Percentiles rank a stretch among this genome's conserved stretches.
phyloP scores from a whole-genome alignment of 495 filamentous ascomycete genomes.

The Neurospora discreta region DNA sequence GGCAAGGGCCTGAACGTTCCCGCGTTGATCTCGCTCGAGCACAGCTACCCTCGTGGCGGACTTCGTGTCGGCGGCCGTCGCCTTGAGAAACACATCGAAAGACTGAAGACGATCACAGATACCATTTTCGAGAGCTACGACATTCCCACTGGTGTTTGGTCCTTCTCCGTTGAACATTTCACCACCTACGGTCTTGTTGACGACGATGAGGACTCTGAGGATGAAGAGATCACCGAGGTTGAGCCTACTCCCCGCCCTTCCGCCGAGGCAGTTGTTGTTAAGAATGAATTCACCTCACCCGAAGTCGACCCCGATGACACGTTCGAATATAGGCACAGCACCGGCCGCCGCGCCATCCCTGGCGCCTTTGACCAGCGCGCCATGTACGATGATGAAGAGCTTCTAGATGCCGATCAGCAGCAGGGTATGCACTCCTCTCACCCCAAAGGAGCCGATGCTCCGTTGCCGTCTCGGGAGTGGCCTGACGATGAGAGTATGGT shows the following conservation, averaged over 20 bases:
- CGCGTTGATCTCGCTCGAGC: slow-evolving; percentile 69
- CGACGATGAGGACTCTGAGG: slow-evolving; percentile 64
- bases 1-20: slow-evolving; percentile 90
- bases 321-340: slow-evolving; percentile 62
- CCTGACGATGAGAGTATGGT: slow-evolving; percentile 49
- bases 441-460: slow-evolving; percentile 67
- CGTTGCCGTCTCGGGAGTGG: slow-evolving; percentile 51
- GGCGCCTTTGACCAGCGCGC: slow-evolving; percentile 62
- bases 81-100: slow-evolving; percentile 70
- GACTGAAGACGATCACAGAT: slow-evolving; percentile 58
- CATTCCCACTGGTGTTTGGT: slow-evolving; percentile 69
- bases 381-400: slow-evolving; percentile 36
- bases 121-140: slow-evolving; percentile 77
- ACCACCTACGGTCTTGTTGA: slow-evolving; percentile 91
- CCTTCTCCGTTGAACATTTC: slow-evolving; percentile 86
- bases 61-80: slow-evolving; percentile 21
- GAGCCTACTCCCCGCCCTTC: slow-evolving; percentile 13
- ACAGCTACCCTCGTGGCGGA: slow-evolving; percentile 74
- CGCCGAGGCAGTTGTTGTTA: slow-evolving; percentile 6
- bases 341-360: slow-evolving; percentile 48
- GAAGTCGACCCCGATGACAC: slow-evolving; percentile 59
- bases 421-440: slow-evolving; percentile 87
- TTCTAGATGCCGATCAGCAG: slow-evolving; percentile 27
- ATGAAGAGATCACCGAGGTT: slow-evolving; percentile 59
- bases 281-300: slow-evolving; percentile 17